Evolutionary conservation across 768 basidiomycete species (phyloP).

Genomic region (Suillus subluteus): DNA sequence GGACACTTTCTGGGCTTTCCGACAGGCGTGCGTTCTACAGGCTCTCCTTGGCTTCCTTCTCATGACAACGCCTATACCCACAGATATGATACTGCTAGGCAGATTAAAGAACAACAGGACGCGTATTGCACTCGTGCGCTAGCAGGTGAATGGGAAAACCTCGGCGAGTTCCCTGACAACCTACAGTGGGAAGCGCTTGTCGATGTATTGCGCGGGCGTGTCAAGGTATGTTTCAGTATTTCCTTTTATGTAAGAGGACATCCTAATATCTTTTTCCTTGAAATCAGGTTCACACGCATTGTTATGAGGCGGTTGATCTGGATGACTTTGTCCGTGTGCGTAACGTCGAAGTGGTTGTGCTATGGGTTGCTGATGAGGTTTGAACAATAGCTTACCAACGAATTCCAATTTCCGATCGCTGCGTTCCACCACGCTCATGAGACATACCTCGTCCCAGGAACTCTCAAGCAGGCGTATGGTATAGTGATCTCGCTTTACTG

Average conservation of each 20-base stretch:
- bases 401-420: conserved; percentile 84
- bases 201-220: conserved; percentile 83
- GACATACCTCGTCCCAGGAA: conserved; percentile 84
- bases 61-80: conserved; percentile 10
- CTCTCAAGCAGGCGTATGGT: conserved; percentile 73
- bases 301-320: conserved; percentile 64
- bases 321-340: conserved; percentile 69
- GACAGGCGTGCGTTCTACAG: conserved; percentile 44
- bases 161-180: conserved; percentile 68
- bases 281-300: conserved; percentile 40
- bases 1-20: conserved; percentile 55
- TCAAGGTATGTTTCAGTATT: conserved; percentile 54
- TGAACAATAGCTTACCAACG: conserved; percentile 72
- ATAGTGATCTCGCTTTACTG: conserved; percentile 7
- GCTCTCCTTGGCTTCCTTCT: background rate
- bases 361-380: conserved; percentile 4
- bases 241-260: conserved; percentile 3
- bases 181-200: conserved; percentile 77
- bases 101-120: conserved; percentile 59
- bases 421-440: conserved; percentile 91
- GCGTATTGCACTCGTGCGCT: conserved; percentile 50
- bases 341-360: conserved; percentile 9
- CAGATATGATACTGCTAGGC: conserved; percentile 56
- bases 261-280: background rate
- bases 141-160: conserved; percentile 40